These are phyloP conservation scores for Malus hybrid DNA, from an alignment of 331 rosid genomes.

Conservation along the genomic window DNA sequence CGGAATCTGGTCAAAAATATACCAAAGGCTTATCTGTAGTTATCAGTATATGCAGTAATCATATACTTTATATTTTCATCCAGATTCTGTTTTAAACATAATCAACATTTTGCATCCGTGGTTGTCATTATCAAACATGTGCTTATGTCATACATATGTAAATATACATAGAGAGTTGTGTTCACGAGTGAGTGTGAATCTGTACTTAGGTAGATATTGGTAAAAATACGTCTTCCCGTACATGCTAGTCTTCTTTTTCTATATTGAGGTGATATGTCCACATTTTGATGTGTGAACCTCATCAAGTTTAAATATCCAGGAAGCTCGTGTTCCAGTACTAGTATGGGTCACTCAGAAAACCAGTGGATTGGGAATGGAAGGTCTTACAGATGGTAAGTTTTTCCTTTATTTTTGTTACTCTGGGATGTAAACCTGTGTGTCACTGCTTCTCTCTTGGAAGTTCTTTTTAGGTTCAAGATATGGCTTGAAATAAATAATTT, in stretches of 20 bases:
- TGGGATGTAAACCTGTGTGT: background rate
- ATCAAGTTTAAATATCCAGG: conserved; percentile 46
- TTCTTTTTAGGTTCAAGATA: background rate
- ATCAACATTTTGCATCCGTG: background rate
- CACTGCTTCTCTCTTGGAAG: conserved; percentile 7
- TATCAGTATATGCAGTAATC: background rate
- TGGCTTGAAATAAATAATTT: background rate
- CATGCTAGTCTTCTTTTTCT: conserved; percentile 4
- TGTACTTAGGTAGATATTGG: background rate
- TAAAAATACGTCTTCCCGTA: background rate
- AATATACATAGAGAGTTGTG: background rate
- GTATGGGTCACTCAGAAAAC: conserved; percentile 87
- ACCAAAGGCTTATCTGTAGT: background rate
- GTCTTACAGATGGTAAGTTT: conserved; percentile 47
- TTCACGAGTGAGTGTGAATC: background rate
- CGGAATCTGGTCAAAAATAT: background rate
- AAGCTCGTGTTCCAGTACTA: conserved; percentile 81
- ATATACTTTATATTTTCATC: background rate
- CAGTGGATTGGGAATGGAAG: conserved; percentile 54
- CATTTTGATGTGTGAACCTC: conserved; percentile 13
- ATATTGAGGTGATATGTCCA: background rate
- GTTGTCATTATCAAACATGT: background rate
- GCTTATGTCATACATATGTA: background rate
- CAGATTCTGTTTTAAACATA: background rate
- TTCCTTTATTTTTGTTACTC: background rate